Base-by-base conservation (phyloP, 2,329 filamentous ascomycete genomes). In the Colletotrichum tanaceti region DNA sequence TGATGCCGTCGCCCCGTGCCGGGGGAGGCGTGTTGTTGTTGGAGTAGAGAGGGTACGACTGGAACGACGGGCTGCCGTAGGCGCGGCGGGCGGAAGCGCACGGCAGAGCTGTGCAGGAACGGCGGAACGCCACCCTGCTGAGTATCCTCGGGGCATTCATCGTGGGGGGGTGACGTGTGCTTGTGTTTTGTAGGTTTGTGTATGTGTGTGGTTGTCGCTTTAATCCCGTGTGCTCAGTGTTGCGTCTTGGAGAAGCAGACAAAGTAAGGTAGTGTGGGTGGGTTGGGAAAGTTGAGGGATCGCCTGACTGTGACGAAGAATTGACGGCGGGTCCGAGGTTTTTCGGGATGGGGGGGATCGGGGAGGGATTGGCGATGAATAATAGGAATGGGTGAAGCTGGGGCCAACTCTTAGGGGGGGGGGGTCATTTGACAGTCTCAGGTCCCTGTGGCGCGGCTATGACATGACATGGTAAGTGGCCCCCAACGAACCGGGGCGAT, bases 1-100 rank as follows among this genome's bases (percentile, higher is more conserved):
- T 78, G 55, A 82, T 78, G 55, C 80, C 79, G 66, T 82, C 80
- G 73, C 79, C 82, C 65, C 81, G 79, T 18, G 82, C 78, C 20
- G 78, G 76, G 50, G 81, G 75, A 18, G 83, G 74, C 18, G 79
- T 76, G 52, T 72, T 76, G 53, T 79, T 81, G 53, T 79, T 81
- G 4, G 83, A 74, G 58, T 79, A 83, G 41, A 87, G 79, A 18
- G 84, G 78, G 71, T 88, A 87, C 58, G 85, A 81, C 71, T 87
- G 85, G 76, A 86, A 88, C 62, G 82, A 77, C 14, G 70, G 68
- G 38, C 63, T 68, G 35, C 68, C 58, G 60, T 71, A 71, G 47
- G 63, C 59, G 47, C 70, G 64, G 16, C 58, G 64, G 10, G 53
- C 39, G 13, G 65, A 44, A 38, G 70, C 65, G 58, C 68, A 71